Evolutionary conservation across 2,329 filamentous ascomycete genomes (phyloP), one percentile per base, ranked within the genome.

Genomic region (Colletotrichum lindemuthianum): DNA sequence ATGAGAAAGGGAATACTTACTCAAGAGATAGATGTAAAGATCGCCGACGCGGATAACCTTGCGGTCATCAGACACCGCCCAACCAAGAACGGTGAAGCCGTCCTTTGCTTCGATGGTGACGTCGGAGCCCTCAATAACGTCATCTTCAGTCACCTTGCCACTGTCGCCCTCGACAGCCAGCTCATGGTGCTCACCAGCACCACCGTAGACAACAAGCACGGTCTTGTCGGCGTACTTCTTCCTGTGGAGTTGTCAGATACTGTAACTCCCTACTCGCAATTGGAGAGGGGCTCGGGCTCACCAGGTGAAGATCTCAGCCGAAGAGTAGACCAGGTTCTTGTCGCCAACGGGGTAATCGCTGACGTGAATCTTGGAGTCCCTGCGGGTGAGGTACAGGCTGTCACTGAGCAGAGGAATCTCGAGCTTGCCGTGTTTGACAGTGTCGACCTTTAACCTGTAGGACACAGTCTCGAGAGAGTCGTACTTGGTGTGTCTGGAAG

Each of bases 291-390:
- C 0, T n/a, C n/a, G n/a, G 10, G 40, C 45, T 11, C 45, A 60
- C 54, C 86, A 89, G 0, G 86, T 90, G 68, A 87, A 87, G 55
- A 91, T 83, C 70, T 91, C 88, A 0, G 86, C 87, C 5, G 88
- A 88, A 0, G 86, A 90, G 75, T 90, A 91, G 2, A 89, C 75
- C n/a, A 91, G 72, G 6, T 81, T 85, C 11, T 81, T 74, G 24
- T 82, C 81, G 1, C 84, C 86, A 51, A 90, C 75, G 47, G 85
- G 79, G 66, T 90, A 91, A 71, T 91, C 86, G 8, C 83, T 87
- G 11, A 90, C 86, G 69, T 88, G 85, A 60, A 89, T 82, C 73
- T 84, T 90, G 2, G 86, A 87, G 71, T 90, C 88, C 45, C 88
- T 78, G 0, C 88, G 84, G 45, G 82, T 82, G 6, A 90, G 73